A percentile compares a stretch with the other conserved stretches of the same genome.
Evolutionary conservation across 352 stramenopile genomes (phyloP).

Genomic region (Phytophthora melonis): DNA sequence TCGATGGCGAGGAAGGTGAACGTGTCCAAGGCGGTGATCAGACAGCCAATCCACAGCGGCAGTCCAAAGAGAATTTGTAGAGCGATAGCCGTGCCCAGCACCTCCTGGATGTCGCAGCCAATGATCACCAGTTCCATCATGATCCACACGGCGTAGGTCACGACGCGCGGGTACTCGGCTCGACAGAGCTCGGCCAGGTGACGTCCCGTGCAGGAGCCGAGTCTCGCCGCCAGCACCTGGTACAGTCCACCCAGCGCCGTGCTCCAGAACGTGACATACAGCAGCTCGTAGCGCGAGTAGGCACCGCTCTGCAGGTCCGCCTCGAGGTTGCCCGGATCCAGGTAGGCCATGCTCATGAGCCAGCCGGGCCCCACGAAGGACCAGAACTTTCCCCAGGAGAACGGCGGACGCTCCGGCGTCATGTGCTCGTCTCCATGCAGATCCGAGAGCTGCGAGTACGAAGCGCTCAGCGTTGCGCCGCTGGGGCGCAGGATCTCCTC

Average conservation of each 20-base stretch:
- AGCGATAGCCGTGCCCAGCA: slow-evolving; percentile 82
- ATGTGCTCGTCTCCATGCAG: slow-evolving; percentile 17
- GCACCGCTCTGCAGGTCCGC: slow-evolving; percentile 92
- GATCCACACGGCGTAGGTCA: slow-evolving; percentile 74
- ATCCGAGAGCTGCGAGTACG: slow-evolving; percentile 33
- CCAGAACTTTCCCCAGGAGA: slow-evolving; percentile 73
- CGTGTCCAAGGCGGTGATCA: slow-evolving; percentile 75
- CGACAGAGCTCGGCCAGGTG: slow-evolving; percentile 83
- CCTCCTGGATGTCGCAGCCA: slow-evolving; percentile 87
- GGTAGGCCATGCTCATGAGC: slow-evolving; percentile 66
- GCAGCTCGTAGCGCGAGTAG: slow-evolving; percentile 82
- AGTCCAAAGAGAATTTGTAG: slow-evolving; percentile 79
- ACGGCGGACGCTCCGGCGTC: slow-evolving; percentile 29
- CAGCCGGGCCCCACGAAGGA: slow-evolving; percentile 55
- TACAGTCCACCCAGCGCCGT: slow-evolving; percentile 85
- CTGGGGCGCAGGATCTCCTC: slow-evolving; percentile 28
- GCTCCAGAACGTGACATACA: slow-evolving; percentile 90
- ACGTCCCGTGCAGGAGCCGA: slow-evolving; percentile 88
- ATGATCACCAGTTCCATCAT: slow-evolving; percentile 92
- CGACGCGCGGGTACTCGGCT: slow-evolving; percentile 63
- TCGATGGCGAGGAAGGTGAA: slow-evolving; percentile 92
- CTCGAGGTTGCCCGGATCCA: slow-evolving; percentile 94
- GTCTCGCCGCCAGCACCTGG: slow-evolving; percentile 87
- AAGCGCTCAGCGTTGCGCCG: slow-evolving; percentile 23
- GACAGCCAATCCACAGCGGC: slow-evolving; percentile 81